phyloP scores from a whole-genome alignment of 192 early-diverging fungal species.

The Mortierella antarctica region DNA sequence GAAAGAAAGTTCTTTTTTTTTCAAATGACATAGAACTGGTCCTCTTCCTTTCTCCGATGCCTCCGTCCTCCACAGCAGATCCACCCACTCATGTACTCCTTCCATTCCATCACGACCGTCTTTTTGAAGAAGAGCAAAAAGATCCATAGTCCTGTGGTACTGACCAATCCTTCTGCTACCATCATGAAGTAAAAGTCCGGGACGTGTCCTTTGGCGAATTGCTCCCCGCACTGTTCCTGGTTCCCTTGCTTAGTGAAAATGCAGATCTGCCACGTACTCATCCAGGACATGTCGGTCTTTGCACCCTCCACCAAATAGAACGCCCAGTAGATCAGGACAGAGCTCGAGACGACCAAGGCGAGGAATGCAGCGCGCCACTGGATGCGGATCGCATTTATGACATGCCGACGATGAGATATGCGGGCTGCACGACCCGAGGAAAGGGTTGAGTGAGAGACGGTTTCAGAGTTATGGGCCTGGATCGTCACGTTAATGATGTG shows the following conservation, averaged over 20 bases:
- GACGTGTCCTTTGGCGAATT: conserved; percentile 40
- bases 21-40: conserved; percentile 63
- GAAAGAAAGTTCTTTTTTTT: conserved; percentile 6
- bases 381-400: conserved; percentile 62
- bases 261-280: conserved; percentile 55
- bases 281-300: conserved; percentile 46
- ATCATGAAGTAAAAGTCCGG: conserved; percentile 61
- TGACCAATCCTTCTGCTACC: conserved; percentile 55
- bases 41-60: conserved; percentile 39
- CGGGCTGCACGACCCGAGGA: conserved; percentile 40
- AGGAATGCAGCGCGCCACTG: conserved; percentile 64
- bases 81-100: conserved; percentile 57
- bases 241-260: conserved; percentile 40
- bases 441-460: conserved; percentile 42
- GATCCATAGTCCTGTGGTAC: conserved; percentile 59
- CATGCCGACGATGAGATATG: conserved; percentile 56
- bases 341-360: conserved; percentile 49
- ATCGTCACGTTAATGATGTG: conserved; percentile 59
- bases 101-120: conserved; percentile 59
- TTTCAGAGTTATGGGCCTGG: conserved; percentile 46
- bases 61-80: conserved; percentile 39
- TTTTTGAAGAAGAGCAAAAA: conserved; percentile 57
- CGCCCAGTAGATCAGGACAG: conserved; percentile 63
- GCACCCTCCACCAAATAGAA: conserved; percentile 59
- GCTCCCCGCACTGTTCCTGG: conserved; percentile 51